phyloP scores from a whole-genome alignment of 768 basidiomycete species.

The Auricularia heimuer region DNA sequence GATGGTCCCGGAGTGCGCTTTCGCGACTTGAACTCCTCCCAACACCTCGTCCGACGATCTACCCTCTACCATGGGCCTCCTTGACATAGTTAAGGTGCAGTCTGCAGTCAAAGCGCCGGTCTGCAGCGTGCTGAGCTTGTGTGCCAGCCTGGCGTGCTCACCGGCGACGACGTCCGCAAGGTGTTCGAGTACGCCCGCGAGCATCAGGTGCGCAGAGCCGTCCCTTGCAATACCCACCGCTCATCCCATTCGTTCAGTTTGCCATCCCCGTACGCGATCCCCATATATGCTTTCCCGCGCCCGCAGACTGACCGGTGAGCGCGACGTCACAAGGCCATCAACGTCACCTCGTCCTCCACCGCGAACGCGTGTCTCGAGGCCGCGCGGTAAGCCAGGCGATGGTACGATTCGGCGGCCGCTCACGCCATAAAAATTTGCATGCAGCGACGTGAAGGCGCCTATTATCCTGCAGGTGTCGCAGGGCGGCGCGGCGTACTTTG shows the following conservation, averaged over 20 bases:
- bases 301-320: not conserved
- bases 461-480: slow-evolving; percentile 98
- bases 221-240: not conserved
- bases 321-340: slow-evolving; percentile 22
- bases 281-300: not conserved
- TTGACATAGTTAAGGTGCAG: not conserved
- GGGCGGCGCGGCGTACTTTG: slow-evolving; percentile 92
- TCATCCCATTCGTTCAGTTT: slow-evolving; percentile 21
- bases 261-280: slow-evolving; percentile 29
- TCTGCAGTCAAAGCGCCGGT: no score
- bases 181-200: slow-evolving; percentile 90
- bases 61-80: not conserved
- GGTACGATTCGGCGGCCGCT: not conserved
- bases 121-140: slow-evolving; percentile 2
- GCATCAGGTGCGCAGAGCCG: slow-evolving; percentile 47
- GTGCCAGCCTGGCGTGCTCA: slow-evolving; percentile 80
- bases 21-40: not conserved
- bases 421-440: not conserved
- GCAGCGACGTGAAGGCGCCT: slow-evolving; percentile 88
- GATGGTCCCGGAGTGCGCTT: not conserved
- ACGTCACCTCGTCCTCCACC: slow-evolving; percentile 92
- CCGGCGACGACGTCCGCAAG: slow-evolving; percentile 90
- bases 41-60: not conserved
- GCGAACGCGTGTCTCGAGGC: slow-evolving; percentile 94
- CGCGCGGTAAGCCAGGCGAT: slow-evolving; percentile 48